Evolutionary conservation across 768 basidiomycete genomes (phyloP).

Genomic region (Collybiopsis luxurians): DNA sequence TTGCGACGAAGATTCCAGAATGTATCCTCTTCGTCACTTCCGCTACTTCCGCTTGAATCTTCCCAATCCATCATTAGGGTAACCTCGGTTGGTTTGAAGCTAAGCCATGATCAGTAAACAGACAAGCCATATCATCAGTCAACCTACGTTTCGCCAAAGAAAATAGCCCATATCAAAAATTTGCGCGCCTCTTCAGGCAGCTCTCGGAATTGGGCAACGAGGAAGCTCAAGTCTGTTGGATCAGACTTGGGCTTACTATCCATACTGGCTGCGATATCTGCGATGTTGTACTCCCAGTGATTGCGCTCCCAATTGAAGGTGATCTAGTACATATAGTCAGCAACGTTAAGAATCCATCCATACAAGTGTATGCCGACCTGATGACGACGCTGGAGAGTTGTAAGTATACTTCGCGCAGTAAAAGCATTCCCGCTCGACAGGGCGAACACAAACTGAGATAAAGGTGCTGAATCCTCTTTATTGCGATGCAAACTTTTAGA

Average conservation of each 20-base stretch:
- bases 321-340: conserved; percentile 40
- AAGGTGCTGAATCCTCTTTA: conserved; percentile 50
- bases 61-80: conserved; percentile 75
- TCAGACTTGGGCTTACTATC: conserved; percentile 52
- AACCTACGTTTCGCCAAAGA: conserved; percentile 69
- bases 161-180: conserved; percentile 68
- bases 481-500: conserved; percentile 61
- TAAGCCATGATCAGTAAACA: conserved; percentile 19
- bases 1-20: conserved; percentile 53
- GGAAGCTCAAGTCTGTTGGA: conserved; percentile 61
- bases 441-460: conserved; percentile 55
- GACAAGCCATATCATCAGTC: not conserved
- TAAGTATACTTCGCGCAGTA: conserved; percentile 61
- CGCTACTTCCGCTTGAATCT: conserved; percentile 50
- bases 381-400: conserved; percentile 60
- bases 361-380: conserved; percentile 38
- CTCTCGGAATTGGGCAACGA: conserved; percentile 56
- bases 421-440: conserved; percentile 71
- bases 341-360: not conserved
- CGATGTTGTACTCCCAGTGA: conserved; percentile 64
- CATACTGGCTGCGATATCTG: conserved; percentile 52
- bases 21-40: conserved; percentile 52
- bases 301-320: conserved; percentile 64
- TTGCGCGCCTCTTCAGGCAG: conserved; percentile 63
- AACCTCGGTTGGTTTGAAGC: conserved; percentile 74